These are phyloP conservation scores for Zygoascus biomembranicola DNA, from an alignment of 805 yeast species.

Conservation along the genomic window DNA sequence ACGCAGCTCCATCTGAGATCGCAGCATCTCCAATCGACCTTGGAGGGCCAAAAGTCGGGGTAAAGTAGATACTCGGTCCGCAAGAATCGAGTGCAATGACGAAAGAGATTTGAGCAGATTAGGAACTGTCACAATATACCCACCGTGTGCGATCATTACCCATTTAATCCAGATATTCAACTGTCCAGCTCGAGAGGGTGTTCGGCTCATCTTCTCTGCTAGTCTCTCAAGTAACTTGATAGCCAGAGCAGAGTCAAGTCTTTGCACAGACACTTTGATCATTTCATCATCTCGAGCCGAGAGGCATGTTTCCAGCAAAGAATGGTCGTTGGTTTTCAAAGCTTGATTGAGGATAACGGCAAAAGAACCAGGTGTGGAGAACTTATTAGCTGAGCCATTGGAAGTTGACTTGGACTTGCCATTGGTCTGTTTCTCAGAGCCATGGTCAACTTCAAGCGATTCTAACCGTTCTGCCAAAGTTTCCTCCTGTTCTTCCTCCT, in stretches of 20 bases:
- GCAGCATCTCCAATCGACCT: slow-evolving; percentile 74
- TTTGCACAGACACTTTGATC: slow-evolving; percentile 46
- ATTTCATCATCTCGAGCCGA: slow-evolving; percentile 42
- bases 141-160: slow-evolving; percentile 63
- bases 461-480: slow-evolving; percentile 37
- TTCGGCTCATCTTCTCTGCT: slow-evolving; percentile 42
- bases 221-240: slow-evolving; percentile 38
- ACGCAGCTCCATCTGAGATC: slow-evolving; percentile 68
- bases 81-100: slow-evolving; percentile 48
- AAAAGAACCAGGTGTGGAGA: slow-evolving; percentile 61
- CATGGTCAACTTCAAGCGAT: slow-evolving; percentile 24
- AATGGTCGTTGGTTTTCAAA: slow-evolving; percentile 73
- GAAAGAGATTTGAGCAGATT: slow-evolving; percentile 49
- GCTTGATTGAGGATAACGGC: slow-evolving; percentile 86
- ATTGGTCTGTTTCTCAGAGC: slow-evolving; percentile 13
- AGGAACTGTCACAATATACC: slow-evolving; percentile 45
- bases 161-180: slow-evolving; percentile 69
- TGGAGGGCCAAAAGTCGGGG: slow-evolving; percentile 70
- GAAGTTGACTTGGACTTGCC: slow-evolving; percentile 18
- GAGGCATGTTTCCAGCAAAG: slow-evolving; percentile 78
- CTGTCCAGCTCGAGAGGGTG: slow-evolving; percentile 45
- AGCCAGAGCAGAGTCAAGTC: slow-evolving; percentile 40
- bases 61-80: slow-evolving; percentile 47
- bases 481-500: slow-evolving; percentile 27
- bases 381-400: slow-evolving; percentile 35